Evolutionary conservation across 139 green algal species (phyloP).

Genomic region (Pseudopediastrum boryanum): DNA sequence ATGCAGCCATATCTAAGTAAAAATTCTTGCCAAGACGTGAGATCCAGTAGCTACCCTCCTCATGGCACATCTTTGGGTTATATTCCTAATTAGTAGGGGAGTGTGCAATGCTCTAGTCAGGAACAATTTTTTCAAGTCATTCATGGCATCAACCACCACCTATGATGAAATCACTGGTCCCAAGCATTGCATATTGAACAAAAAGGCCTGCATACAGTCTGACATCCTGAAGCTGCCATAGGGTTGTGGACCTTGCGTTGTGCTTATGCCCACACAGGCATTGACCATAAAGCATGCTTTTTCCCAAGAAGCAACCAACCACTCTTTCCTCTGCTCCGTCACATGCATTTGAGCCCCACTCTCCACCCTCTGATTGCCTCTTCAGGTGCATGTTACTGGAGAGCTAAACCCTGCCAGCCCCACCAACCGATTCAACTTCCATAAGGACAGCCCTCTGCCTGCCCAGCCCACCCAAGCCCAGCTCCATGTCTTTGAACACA

Average conservation of each 20-base stretch:
- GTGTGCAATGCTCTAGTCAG: too few relatives aligned
- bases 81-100: too few relatives aligned
- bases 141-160: too few relatives aligned
- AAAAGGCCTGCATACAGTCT: too few relatives aligned
- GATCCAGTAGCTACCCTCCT: too few relatives aligned
- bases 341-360: neutral
- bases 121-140: too few relatives aligned
- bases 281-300: neutral
- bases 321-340: neutral
- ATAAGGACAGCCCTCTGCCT: neutral
- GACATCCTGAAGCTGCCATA: too few relatives aligned
- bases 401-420: neutral
- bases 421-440: conserved; percentile 3
- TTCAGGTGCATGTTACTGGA: conserved; percentile 7
- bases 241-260: neutral
- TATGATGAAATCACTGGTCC: too few relatives aligned
- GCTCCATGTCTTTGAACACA: conserved; percentile 40
- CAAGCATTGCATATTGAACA: too few relatives aligned
- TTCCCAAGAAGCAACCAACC: neutral
- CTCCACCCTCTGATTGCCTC: neutral
- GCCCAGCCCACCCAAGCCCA: conserved; percentile 1
- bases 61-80: too few relatives aligned
- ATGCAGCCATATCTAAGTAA: too few relatives aligned
- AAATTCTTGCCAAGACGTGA: too few relatives aligned
- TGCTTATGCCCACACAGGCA: neutral